Evolutionary conservation across 148 eudicot genomes (phyloP).

Genomic region (Rhododendron henanense): DNA sequence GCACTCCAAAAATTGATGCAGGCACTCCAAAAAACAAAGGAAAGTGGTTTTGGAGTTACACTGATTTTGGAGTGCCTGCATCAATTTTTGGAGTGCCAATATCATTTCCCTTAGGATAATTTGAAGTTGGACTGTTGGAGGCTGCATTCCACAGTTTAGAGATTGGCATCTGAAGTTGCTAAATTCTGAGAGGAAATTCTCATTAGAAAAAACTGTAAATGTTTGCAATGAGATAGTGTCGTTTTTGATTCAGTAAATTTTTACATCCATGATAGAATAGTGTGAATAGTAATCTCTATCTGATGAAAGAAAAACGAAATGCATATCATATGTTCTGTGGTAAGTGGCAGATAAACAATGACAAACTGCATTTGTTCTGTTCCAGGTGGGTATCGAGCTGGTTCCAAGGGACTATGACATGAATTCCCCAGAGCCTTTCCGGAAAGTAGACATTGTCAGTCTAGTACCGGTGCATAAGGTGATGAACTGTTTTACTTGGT

Average conservation of each 20-base stretch:
- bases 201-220: constrained; percentile 1
- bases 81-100: too few species aligned
- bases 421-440: constrained; percentile 82
- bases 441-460: constrained; percentile 71
- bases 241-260: neutral
- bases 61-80: too few species aligned
- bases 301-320: neutral
- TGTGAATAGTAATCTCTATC: neutral
- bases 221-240: too few species aligned
- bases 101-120: neutral
- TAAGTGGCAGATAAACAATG: neutral
- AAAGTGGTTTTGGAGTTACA: too few species aligned
- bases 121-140: constrained; percentile 1
- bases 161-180: neutral
- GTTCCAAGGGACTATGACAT: constrained; percentile 96
- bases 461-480: constrained; percentile 97
- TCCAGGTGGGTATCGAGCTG: constrained; percentile 93
- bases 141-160: constrained; percentile 8
- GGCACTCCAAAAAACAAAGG: too few species aligned
- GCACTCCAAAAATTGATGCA: too few species aligned
- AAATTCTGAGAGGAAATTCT: neutral
- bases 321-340: neutral
- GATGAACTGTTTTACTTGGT: constrained; percentile 22
- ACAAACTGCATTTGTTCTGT: constrained; percentile 6
- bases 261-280: neutral